phyloP scores from a whole-genome alignment of 352 stramenopile genomes.

The Globisporangium heterothallicum region DNA sequence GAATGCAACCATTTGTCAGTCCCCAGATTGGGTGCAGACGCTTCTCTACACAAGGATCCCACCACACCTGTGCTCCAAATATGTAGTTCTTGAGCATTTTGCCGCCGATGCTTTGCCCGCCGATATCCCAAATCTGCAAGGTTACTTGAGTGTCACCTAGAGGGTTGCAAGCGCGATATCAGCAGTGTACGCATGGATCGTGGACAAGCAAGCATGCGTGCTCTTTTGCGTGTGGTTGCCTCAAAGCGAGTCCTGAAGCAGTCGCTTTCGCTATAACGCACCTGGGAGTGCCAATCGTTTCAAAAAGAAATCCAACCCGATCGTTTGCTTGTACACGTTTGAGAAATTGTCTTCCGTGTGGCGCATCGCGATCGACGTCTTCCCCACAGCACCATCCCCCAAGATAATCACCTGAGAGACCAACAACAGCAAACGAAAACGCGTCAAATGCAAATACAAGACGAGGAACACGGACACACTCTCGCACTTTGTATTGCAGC shows the following conservation, averaged over 20 bases:
- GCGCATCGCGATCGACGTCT: slow-evolving; percentile 92
- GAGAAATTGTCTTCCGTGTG: slow-evolving; percentile 91
- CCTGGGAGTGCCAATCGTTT: slow-evolving; percentile 88
- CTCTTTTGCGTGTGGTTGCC: too few species aligned
- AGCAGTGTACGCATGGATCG: not conserved
- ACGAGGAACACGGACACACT: not conserved
- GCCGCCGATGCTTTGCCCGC: slow-evolving; percentile 87
- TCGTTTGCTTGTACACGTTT: slow-evolving; percentile 93
- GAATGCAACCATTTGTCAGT: too few species aligned
- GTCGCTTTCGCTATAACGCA: too few species aligned
- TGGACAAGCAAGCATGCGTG: not conserved
- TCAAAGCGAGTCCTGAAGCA: not conserved
- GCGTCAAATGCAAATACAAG: slow-evolving; percentile 1
- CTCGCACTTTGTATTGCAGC: slow-evolving; percentile 81
- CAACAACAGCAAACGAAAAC: not conserved
- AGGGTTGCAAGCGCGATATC: not conserved
- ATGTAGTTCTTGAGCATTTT: slow-evolving; percentile 93
- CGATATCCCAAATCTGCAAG: slow-evolving; percentile 93
- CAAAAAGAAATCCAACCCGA: slow-evolving; percentile 94
- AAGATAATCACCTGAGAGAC: slow-evolving; percentile 90
- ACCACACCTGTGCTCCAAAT: slow-evolving; percentile 83
- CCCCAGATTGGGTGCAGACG: not conserved
- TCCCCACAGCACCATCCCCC: slow-evolving; percentile 91
- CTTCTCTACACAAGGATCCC: not conserved
- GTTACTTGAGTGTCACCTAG: slow-evolving; percentile 87